Conservation (phyloP, 768 basidiomycete genomes). For the Suillus weaverae region DNA sequence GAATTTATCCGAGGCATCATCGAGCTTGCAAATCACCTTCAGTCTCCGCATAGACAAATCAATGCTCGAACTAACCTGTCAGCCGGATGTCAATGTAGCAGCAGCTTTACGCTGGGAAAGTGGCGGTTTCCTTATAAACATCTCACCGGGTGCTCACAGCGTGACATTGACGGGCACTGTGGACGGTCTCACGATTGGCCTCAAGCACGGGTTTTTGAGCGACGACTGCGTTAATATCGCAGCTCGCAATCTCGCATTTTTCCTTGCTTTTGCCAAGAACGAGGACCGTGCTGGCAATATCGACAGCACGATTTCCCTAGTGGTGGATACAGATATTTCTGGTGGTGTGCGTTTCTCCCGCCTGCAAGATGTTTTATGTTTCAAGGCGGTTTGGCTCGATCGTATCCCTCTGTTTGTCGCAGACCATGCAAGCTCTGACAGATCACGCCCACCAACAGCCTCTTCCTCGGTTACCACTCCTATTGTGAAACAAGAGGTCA, state of each 20-base stretch:
- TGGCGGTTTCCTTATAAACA: conserved; percentile 83
- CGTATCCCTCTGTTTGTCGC: conserved; percentile 74
- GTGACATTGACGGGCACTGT: conserved; percentile 77
- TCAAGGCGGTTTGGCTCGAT: conserved; percentile 95
- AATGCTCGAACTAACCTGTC: conserved; percentile 80
- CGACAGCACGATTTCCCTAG: conserved; percentile 63
- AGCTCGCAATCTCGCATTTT: conserved; percentile 80
- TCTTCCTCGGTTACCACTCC: conserved; percentile 15
- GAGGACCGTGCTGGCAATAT: conserved; percentile 36
- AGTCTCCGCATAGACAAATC: conserved; percentile 93
- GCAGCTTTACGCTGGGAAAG: conserved; percentile 91
- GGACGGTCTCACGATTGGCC: conserved; percentile 74
- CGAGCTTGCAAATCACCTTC: conserved; percentile 73
- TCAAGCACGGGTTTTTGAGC: conserved; percentile 84
- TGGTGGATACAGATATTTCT: conserved; percentile 83
- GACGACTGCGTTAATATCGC: conserved; percentile 81
- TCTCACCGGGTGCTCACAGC: conserved; percentile 71
- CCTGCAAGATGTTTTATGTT: conserved; percentile 88
- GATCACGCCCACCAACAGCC: conserved; percentile 19
- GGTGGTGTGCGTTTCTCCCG: conserved; percentile 82
- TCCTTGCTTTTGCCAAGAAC: conserved; percentile 63
- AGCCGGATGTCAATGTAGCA: conserved; percentile 90
- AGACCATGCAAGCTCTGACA: conserved; percentile 26
- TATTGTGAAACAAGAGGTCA: conserved; percentile 45
- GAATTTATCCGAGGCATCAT: conserved; percentile 27